A percentile compares a stretch with the other conserved stretches of the same genome.
Evolutionary conservation across 495 filamentous ascomycete species (phyloP).

Genomic region (Xylaria telfairii): DNA sequence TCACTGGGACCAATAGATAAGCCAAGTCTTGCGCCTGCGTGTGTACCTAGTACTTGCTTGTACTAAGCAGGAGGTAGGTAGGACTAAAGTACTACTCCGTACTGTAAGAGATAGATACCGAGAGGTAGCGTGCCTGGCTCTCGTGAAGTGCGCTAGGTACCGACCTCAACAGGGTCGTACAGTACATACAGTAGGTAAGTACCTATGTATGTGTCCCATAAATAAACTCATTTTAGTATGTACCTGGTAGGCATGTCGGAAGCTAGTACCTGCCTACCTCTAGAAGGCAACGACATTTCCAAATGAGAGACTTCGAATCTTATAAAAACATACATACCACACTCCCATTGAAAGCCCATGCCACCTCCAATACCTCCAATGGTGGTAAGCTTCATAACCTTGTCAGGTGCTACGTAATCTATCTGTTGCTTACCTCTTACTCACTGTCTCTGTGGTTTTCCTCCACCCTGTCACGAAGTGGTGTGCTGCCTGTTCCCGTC

Average conservation of each 20-base stretch:
- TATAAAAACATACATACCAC: background rate
- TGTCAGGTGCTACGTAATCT: background rate
- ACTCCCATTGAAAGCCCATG: constrained; percentile 3
- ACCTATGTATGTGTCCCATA: background rate
- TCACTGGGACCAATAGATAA: constrained; percentile 6
- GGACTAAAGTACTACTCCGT: background rate
- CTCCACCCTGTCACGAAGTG: background rate
- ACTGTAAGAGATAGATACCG: too few species aligned
- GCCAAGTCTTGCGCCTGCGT: background rate
- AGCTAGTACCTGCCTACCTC: background rate
- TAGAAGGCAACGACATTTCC: background rate
- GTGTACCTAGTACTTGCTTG: background rate
- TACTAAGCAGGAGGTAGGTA: background rate
- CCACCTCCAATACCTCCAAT: background rate
- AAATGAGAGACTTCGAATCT: background rate
- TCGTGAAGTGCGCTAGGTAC: too few species aligned
- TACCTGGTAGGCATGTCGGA: too few species aligned
- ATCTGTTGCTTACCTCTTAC: background rate
- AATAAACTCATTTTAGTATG: background rate
- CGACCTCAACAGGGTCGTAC: too few species aligned
- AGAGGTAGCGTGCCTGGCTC: too few species aligned
- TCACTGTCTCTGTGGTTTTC: background rate
- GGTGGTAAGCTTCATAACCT: background rate
- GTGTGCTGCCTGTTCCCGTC: background rate
- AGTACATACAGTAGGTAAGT: background rate